Percentiles rank a stretch among this genome's conserved stretches.
phyloP scores from a whole-genome alignment of 1,284 basidiomycete genomes.

The Rhizoctonia solani region DNA sequence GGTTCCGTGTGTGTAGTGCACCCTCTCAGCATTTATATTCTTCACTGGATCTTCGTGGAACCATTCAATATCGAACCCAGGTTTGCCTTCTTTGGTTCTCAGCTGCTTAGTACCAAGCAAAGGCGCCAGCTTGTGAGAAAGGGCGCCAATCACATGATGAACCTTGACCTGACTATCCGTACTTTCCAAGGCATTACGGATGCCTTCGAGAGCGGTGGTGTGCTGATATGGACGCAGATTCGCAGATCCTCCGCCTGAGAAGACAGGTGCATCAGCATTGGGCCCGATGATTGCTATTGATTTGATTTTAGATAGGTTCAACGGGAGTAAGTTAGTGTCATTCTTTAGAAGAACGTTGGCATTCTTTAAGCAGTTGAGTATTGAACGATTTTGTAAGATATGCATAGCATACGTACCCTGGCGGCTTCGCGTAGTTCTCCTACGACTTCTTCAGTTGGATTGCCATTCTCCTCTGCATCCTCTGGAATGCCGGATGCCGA shows the following conservation, averaged over 20 bases:
- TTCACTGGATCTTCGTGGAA: slow-evolving; percentile 54
- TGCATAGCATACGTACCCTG: slow-evolving; percentile 42
- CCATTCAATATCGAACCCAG: slow-evolving; percentile 50
- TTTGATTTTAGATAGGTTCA: slow-evolving; percentile 45
- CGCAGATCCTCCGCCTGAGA: slow-evolving; percentile 60
- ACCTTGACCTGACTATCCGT: background rate
- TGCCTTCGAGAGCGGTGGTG: slow-evolving; percentile 57
- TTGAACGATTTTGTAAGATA: background rate
- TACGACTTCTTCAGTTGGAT: background rate
- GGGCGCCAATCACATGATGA: slow-evolving; percentile 45
- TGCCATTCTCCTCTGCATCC: background rate
- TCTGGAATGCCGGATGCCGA: background rate
- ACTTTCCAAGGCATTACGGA: slow-evolving; percentile 50
- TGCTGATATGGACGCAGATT: slow-evolving; percentile 52
- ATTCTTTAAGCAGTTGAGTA: background rate
- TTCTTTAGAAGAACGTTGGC: slow-evolving; percentile 55
- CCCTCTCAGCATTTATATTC: slow-evolving; percentile 43
- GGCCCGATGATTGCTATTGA: slow-evolving; percentile 61
- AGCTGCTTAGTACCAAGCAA: slow-evolving; percentile 45
- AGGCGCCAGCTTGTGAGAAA: background rate
- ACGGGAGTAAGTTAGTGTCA: slow-evolving; percentile 51
- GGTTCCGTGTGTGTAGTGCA: slow-evolving; percentile 12
- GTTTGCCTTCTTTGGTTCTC: slow-evolving; percentile 41
- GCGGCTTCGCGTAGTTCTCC: slow-evolving; percentile 52
- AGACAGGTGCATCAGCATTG: slow-evolving; percentile 57